These are phyloP conservation scores for Fraxinus dipetala DNA, from an alignment of 305 asterid species.

Conservation along the genomic window DNA sequence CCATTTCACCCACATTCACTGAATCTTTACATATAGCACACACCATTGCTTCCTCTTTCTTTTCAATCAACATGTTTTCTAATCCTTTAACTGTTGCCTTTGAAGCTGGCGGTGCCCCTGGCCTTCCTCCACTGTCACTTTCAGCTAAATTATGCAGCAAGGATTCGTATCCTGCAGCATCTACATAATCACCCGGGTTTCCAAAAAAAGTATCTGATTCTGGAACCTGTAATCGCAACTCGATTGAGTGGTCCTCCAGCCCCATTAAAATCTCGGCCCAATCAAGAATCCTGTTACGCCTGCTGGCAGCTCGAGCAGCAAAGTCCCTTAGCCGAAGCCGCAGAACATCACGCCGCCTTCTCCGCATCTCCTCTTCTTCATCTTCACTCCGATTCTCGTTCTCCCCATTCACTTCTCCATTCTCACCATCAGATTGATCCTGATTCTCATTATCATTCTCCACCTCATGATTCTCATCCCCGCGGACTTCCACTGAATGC, in stretches of 20 bases:
- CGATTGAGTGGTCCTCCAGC: constrained; percentile 75
- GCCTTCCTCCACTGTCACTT: constrained; percentile 60
- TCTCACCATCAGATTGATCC: constrained; percentile 32
- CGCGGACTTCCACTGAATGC: constrained; percentile 48
- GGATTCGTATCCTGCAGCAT: constrained; percentile 80
- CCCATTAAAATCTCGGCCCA: constrained; percentile 93
- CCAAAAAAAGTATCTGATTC: constrained; percentile 68
- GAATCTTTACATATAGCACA: constrained; percentile 84
- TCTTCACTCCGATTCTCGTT: constrained; percentile 32
- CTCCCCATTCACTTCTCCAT: constrained; percentile 29
- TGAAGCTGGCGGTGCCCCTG: constrained; percentile 88
- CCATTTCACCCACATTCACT: constrained; percentile 54
- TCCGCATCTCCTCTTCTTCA: constrained; percentile 44
- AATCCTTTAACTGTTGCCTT: constrained; percentile 60
- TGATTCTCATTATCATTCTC: constrained; percentile 12
- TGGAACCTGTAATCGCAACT: constrained; percentile 57
- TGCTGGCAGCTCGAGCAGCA: constrained; percentile 49
- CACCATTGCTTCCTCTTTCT: constrained; percentile 33
- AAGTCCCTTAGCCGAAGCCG: constrained; percentile 65
- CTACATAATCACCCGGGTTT: constrained; percentile 84
- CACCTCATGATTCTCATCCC: constrained; percentile 36
- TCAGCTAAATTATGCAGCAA: constrained; percentile 77
- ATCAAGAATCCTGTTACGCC: constrained; percentile 68
- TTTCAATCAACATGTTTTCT: constrained; percentile 45
- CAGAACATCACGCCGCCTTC: constrained; percentile 52